phyloP scores from a whole-genome alignment of 2,329 filamentous ascomycete genomes.

The Pseudogymnoascus verrucosus region DNA sequence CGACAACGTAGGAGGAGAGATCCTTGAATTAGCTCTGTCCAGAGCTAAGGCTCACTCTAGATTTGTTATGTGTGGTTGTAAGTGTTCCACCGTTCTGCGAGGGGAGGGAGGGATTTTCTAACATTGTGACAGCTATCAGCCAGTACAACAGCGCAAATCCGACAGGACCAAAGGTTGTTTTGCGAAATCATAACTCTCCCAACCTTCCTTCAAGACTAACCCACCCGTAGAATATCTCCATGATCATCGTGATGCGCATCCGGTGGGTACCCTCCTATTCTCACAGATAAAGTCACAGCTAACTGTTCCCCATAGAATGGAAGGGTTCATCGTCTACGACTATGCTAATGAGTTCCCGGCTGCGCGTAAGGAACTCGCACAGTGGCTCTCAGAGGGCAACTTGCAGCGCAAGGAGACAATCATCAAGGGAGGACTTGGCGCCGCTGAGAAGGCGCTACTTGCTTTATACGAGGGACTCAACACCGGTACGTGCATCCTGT shows the following conservation, averaged over 20 bases:
- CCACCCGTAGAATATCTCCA: conserved; percentile 38
- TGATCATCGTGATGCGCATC: conserved; percentile 47
- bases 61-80: conserved; percentile 59
- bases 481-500: conserved; percentile 41
- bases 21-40: conserved; percentile 56
- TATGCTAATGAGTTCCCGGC: conserved; percentile 47
- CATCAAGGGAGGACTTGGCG: conserved; percentile 57
- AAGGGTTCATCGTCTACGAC: conserved; percentile 69
- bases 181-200: background rate
- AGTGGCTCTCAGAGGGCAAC: conserved; percentile 66
- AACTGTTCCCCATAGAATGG: conserved; percentile 38
- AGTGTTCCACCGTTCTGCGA: background rate
- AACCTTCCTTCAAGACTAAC: background rate
- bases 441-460: conserved; percentile 54
- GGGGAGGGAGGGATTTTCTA: background rate
- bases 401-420: conserved; percentile 65
- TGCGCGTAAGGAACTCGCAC: conserved; percentile 52
- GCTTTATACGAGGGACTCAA: conserved; percentile 62
- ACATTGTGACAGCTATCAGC: conserved; percentile 41
- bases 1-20: conserved; percentile 65
- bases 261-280: conserved; percentile 25
- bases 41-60: conserved; percentile 55
- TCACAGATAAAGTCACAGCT: conserved; percentile 16
- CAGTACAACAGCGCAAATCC: conserved; percentile 55
- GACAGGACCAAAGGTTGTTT: conserved; percentile 43